Conservation (phyloP, 1,139 yeast genomes). For the Diutina catenulata region DNA sequence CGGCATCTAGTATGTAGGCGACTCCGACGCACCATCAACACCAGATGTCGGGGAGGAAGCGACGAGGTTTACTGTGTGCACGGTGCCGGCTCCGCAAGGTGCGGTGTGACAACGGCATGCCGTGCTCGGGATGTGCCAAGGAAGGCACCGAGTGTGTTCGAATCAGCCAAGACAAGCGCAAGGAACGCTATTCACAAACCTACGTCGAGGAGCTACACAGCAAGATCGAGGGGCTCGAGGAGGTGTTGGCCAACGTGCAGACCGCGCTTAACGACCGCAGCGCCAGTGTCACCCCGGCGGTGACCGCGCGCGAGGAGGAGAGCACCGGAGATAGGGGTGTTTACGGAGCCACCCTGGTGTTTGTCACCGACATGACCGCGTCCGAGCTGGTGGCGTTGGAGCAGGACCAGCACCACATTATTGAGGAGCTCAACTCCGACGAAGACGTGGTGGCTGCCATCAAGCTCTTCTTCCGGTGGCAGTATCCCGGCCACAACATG, state of each 20-base stretch:
- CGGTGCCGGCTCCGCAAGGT: conserved; percentile 4
- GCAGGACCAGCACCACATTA: not conserved
- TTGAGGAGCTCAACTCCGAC: not conserved
- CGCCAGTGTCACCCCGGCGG: conserved; percentile 2
- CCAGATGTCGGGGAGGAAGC: too few relatives aligned
- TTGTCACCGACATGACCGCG: not conserved
- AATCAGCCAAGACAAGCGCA: not conserved
- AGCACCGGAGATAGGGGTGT: not conserved
- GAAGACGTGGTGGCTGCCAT: not conserved
- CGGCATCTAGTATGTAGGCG: too few relatives aligned
- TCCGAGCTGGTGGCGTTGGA: not conserved
- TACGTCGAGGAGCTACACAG: not conserved
- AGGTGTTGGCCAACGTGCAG: conserved; percentile 1
- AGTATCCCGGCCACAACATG: conserved; percentile 10
- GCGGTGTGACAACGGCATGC: conserved; percentile 2
- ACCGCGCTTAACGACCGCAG: too few relatives aligned
- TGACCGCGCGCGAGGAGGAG: not conserved
- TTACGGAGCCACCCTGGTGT: not conserved
- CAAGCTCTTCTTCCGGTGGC: conserved; percentile 9
- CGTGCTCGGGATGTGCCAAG: conserved; percentile 2
- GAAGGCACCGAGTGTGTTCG: conserved; percentile 5
- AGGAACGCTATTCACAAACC: not conserved
- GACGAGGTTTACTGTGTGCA: conserved; percentile 4
- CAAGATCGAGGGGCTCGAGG: not conserved
- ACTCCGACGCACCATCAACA: too few relatives aligned